These are phyloP conservation scores for Acer saccharum DNA, from an alignment of 345 rosid genomes.

Conservation along the genomic window DNA sequence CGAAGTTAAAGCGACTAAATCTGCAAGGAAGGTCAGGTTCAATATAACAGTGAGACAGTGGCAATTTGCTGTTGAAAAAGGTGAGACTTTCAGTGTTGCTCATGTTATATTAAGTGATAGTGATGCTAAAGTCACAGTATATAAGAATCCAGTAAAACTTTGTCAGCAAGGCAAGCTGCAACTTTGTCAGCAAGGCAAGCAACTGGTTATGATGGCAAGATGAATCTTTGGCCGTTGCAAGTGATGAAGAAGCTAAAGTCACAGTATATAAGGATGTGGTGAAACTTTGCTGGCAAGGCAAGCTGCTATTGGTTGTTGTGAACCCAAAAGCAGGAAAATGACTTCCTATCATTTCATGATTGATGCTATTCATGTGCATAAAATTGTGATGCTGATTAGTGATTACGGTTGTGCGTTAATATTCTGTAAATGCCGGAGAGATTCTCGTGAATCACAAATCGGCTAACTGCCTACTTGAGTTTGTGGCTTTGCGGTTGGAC, in stretches of 20 bases:
- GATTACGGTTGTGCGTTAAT: not conserved
- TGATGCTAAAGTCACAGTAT: slow-evolving; percentile 51
- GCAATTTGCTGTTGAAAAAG: slow-evolving; percentile 73
- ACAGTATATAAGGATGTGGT: slow-evolving; percentile 53
- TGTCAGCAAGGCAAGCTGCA: slow-evolving; percentile 69
- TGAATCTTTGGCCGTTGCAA: slow-evolving; percentile 54
- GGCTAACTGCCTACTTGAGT: not conserved
- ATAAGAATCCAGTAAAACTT: slow-evolving; percentile 63
- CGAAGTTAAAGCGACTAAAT: slow-evolving; percentile 86
- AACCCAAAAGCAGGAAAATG: slow-evolving; percentile 32
- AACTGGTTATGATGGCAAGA: slow-evolving; percentile 72
- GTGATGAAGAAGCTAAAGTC: slow-evolving; percentile 56
- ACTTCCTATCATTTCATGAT: slow-evolving; percentile 8
- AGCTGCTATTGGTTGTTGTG: slow-evolving; percentile 54
- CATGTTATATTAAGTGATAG: slow-evolving; percentile 57
- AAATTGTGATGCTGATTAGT: slow-evolving; percentile 11
- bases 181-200: slow-evolving; percentile 65
- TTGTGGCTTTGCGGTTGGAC: not conserved
- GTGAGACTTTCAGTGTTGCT: slow-evolving; percentile 62
- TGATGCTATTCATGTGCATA: slow-evolving; percentile 12
- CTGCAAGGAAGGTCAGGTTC: slow-evolving; percentile 80
- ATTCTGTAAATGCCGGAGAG: not conserved
- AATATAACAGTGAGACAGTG: slow-evolving; percentile 72
- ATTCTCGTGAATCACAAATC: not conserved
- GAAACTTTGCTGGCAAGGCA: slow-evolving; percentile 62